Conservation (phyloP, 2,329 filamentous ascomycete genomes). For the Cadophora malorum region DNA sequence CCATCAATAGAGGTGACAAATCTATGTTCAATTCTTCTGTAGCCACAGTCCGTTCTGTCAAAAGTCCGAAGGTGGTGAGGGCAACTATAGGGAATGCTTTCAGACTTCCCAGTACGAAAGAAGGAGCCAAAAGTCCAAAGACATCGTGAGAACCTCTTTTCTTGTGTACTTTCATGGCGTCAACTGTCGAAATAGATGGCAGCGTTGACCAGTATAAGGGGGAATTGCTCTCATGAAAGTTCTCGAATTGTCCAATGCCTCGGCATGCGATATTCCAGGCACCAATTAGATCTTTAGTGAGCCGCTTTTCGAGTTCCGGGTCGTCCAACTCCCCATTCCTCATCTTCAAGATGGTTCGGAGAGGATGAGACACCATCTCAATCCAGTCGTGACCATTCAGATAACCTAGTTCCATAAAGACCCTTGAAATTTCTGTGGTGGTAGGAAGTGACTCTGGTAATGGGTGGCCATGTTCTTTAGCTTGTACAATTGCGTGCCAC, state of each 20-base stretch:
- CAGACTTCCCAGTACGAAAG: slow-evolving; percentile 28
- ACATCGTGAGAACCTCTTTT: slow-evolving; percentile 27
- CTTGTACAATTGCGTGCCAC: slow-evolving; percentile 34
- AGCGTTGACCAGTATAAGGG: slow-evolving; percentile 40
- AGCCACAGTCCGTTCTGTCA: slow-evolving; percentile 24
- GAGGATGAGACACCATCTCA: slow-evolving; percentile 37
- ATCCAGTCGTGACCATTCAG: slow-evolving; percentile 40
- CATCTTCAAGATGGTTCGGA: slow-evolving; percentile 35
- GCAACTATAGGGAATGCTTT: slow-evolving; percentile 35
- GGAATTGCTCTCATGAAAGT: slow-evolving; percentile 25
- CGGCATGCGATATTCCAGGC: slow-evolving; percentile 44
- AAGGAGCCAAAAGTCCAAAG: slow-evolving; percentile 37
- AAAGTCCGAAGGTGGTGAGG: slow-evolving; percentile 41
- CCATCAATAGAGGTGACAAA: slow-evolving; percentile 10
- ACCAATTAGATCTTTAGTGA: slow-evolving; percentile 41
- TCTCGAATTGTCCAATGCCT: slow-evolving; percentile 16
- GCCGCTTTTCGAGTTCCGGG: slow-evolving; percentile 23
- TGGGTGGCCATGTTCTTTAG: slow-evolving; percentile 36
- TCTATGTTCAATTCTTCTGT: slow-evolving; percentile 18
- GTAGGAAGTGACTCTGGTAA: slow-evolving; percentile 38
- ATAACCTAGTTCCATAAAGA: slow-evolving; percentile 38
- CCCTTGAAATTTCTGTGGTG: slow-evolving; percentile 39
- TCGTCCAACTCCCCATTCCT: slow-evolving; percentile 15
- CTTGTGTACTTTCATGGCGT: slow-evolving; percentile 26
- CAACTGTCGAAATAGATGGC: slow-evolving; percentile 26